These are phyloP conservation scores for Spathaspora boniae DNA, from an alignment of 805 yeast genomes.

Conservation along the genomic window DNA sequence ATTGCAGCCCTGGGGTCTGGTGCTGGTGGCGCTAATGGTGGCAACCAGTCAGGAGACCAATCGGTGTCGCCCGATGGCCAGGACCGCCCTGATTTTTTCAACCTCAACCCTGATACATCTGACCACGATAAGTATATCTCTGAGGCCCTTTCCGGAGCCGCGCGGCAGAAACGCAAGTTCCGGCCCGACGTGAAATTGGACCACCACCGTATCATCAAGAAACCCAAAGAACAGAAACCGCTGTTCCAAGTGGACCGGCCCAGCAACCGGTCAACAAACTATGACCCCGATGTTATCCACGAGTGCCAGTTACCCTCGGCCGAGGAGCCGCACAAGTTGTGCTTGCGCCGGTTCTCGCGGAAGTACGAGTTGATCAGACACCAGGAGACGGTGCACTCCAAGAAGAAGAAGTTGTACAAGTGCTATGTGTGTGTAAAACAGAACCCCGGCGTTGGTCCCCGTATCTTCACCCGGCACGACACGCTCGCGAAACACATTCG, in stretches of 20 bases:
- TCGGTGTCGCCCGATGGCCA: too few relatives aligned
- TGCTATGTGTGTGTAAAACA: slow-evolving; percentile 83
- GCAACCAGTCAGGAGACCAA: too few relatives aligned
- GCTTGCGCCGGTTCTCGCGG: slow-evolving; percentile 42
- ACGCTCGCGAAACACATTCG: slow-evolving; percentile 87
- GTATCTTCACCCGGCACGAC: slow-evolving; percentile 91
- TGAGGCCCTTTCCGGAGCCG: slow-evolving; percentile 7
- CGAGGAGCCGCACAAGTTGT: slow-evolving; percentile 38
- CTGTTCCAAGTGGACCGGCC: slow-evolving; percentile 8
- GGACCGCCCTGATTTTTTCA: slow-evolving; percentile 9
- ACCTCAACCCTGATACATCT: slow-evolving; percentile 14
- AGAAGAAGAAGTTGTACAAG: slow-evolving; percentile 77
- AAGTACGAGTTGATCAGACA: slow-evolving; percentile 94
- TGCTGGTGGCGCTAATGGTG: slow-evolving; percentile 4
- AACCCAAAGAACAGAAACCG: slow-evolving; percentile 16
- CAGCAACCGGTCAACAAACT: slow-evolving; percentile 36
- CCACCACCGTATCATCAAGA: slow-evolving; percentile 29
- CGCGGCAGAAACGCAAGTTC: slow-evolving; percentile 5
- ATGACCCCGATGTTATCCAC: slow-evolving; percentile 45
- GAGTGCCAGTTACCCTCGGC: slow-evolving; percentile 45
- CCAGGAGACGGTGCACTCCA: slow-evolving; percentile 93
- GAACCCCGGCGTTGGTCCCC: slow-evolving; percentile 50
- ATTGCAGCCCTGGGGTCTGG: too few relatives aligned
- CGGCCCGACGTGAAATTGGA: slow-evolving; percentile 17
- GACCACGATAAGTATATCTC: slow-evolving; percentile 24